Conservation (phyloP, 1,284 basidiomycete genomes). For the Ceratobasidium sp. region DNA sequence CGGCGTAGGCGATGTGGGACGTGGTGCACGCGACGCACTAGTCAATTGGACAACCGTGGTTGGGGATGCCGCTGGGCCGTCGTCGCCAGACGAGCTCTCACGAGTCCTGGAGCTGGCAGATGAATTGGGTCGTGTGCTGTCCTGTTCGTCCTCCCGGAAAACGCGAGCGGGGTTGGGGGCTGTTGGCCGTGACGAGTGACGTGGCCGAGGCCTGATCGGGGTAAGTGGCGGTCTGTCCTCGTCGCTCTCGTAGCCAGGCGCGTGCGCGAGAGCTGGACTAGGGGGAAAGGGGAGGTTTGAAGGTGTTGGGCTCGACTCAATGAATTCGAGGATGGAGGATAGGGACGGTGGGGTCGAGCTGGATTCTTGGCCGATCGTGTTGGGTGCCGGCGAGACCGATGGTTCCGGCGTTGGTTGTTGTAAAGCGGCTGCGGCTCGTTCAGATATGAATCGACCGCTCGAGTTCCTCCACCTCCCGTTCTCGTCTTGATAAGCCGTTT, state of each 20-base stretch:
- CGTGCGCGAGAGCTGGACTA: background rate
- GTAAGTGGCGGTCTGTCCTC: background rate
- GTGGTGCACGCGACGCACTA: too few species aligned
- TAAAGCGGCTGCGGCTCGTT: too few species aligned
- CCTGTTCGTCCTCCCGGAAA: background rate
- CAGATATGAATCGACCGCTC: background rate
- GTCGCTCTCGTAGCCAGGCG: background rate
- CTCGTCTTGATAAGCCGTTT: background rate
- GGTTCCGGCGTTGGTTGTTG: background rate
- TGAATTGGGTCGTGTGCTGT: background rate
- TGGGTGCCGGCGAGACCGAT: constrained; percentile 37
- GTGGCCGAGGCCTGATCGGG: background rate
- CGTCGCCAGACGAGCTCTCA: too few species aligned
- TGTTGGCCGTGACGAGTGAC: background rate
- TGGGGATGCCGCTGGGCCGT: too few species aligned
- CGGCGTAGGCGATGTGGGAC: background rate
- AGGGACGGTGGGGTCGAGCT: background rate
- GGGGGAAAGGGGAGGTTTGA: background rate
- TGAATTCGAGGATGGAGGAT: too few species aligned
- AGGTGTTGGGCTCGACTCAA: background rate
- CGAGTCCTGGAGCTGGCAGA: too few species aligned
- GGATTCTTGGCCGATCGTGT: background rate
- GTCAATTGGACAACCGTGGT: too few species aligned
- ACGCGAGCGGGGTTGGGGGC: background rate
- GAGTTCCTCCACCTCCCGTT: background rate